Percentiles rank a stretch among this genome's conserved stretches.
These are phyloP conservation scores for Globisporangium polare DNA, from an alignment of 352 stramenopile genomes.

Conservation along the genomic window DNA sequence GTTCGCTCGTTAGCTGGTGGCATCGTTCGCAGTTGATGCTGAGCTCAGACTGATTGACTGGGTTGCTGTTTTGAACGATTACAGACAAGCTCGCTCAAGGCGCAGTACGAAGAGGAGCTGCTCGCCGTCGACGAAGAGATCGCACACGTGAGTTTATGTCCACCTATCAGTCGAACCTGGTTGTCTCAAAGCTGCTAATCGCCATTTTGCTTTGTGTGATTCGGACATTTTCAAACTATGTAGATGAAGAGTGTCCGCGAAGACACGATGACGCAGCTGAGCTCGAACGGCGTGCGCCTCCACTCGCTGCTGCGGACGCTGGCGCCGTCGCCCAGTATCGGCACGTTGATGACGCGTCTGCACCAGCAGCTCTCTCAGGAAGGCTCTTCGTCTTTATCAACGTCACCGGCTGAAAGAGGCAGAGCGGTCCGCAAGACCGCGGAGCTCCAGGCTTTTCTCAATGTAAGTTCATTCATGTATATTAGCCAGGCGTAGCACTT, in stretches of 20 bases:
- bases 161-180: too few species aligned
- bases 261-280: slow-evolving; percentile 52
- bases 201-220: too few species aligned
- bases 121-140: slow-evolving; percentile 58
- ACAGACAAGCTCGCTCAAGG: slow-evolving; percentile 53
- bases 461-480: slow-evolving; percentile 27
- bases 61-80: background rate
- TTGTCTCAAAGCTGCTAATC: too few species aligned
- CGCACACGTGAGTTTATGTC: slow-evolving; percentile 29
- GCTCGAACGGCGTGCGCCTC: slow-evolving; percentile 45
- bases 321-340: slow-evolving; percentile 48
- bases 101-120: slow-evolving; percentile 62
- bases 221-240: background rate
- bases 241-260: slow-evolving; percentile 47
- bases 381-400: slow-evolving; percentile 12
- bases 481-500: background rate
- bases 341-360: slow-evolving; percentile 70
- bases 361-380: slow-evolving; percentile 64
- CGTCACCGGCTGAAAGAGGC: slow-evolving; percentile 1
- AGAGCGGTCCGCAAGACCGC: slow-evolving; percentile 52
- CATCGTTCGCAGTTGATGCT: background rate
- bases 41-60: slow-evolving; percentile 1
- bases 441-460: slow-evolving; percentile 59
- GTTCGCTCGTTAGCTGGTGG: background rate
- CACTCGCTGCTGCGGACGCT: slow-evolving; percentile 66